Percentiles rank a stretch among this genome's conserved stretches.
These are phyloP conservation scores for Candida ulmi DNA, from an alignment of 805 yeast genomes.

Conservation along the genomic window DNA sequence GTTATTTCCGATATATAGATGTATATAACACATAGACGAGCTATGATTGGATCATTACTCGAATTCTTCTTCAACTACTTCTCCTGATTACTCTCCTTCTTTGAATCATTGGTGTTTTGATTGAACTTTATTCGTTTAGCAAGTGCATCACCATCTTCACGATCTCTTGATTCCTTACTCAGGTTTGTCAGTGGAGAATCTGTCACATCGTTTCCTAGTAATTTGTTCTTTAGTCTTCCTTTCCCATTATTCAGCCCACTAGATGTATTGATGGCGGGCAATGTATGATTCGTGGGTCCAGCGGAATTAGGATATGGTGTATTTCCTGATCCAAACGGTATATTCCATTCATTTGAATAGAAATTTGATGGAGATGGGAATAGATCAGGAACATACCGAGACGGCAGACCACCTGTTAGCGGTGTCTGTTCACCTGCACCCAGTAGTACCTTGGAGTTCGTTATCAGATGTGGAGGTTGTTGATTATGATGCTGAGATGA, in stretches of 20 bases:
- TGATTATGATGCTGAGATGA: slow-evolving; percentile 9
- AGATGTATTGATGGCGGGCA: slow-evolving; percentile 8
- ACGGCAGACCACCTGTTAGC: slow-evolving; percentile 60
- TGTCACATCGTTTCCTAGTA: neutral
- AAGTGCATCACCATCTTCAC: neutral
- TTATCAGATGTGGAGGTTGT: slow-evolving; percentile 1
- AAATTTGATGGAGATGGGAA: slow-evolving; percentile 80
- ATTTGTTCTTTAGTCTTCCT: neutral
- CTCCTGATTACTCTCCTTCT: too few species aligned
- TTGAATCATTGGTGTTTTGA: too few species aligned
- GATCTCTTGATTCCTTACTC: neutral
- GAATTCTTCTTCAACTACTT: too few species aligned
- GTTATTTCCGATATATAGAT: too few species aligned
- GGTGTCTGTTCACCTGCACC: slow-evolving; percentile 61
- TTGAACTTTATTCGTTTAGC: neutral
- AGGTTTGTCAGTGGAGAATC: slow-evolving; percentile 3
- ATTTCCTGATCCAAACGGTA: slow-evolving; percentile 36
- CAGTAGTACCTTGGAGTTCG: neutral
- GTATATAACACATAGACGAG: too few species aligned
- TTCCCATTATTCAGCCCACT: neutral
- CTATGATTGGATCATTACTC: too few species aligned
- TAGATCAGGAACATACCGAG: slow-evolving; percentile 64
- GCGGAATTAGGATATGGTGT: slow-evolving; percentile 34
- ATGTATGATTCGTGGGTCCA: slow-evolving; percentile 10
- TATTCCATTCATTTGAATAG: slow-evolving; percentile 56